Base-by-base conservation (phyloP, 2,329 filamentous ascomycete species). In the Cercospora berteroae region DNA sequence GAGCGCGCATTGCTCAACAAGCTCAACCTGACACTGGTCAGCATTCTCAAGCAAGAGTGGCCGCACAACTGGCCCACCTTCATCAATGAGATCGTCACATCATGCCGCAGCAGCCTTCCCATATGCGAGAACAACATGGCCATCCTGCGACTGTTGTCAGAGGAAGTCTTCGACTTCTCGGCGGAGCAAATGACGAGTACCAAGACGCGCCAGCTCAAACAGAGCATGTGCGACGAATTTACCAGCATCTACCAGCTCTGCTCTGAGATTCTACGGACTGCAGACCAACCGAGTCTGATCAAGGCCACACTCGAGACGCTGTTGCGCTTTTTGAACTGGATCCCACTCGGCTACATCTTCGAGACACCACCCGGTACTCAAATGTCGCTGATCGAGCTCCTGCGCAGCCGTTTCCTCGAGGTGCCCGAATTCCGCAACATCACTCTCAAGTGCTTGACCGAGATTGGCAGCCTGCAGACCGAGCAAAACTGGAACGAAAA, bases 51-150 rank as follows among this genome's bases (percentile, higher is more conserved):
- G 86, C 95, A 99, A 82, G 95, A 99, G 82, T 99, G 95, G 95
- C 95, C 95, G 66, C 94, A 98, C 82, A 96, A 99, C 85, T 99
- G 96, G 95, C 95, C 96, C 10, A 97, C 93, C 20, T 99, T 99
- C 81, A 98, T 99, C 86, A 98, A 98, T 84, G 95, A 99, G 84
- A 99, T 99, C 81, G 93, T 99, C 75, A 91, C 93, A 23, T 94
- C 95, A 65, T 98, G 94, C 82, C 94, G 96, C 79, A 94, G 92
- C 73, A 97, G 91, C 81, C 85, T 99, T 63, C 95, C 94, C 42
- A 96, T 99, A 75, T 99, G 96, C 87, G 95, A 99, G 83, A 99
- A 99, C 84, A 99, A 99, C 85, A 99, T 99, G 95, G 93, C 92
- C 71, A 98, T 99, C 74, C 87, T 99, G 74, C 90, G 95, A 68